phyloP scores from a whole-genome alignment of 164 flowering plant genomes.

The Piper longum region DNA sequence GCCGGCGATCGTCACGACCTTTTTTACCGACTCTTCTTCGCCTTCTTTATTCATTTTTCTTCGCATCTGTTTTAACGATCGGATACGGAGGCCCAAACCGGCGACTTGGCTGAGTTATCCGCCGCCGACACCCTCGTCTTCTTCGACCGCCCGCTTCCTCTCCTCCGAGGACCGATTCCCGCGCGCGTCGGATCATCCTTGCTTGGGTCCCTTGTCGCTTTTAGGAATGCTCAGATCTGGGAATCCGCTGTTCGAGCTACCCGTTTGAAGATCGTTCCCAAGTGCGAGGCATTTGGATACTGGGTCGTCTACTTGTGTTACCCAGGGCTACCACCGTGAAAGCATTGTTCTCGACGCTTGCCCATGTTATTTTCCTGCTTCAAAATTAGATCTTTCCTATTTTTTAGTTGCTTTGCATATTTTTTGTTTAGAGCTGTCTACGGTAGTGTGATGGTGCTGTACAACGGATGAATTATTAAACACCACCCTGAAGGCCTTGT shows the following conservation, averaged over 20 bases:
- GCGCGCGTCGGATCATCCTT: slow-evolving; percentile 16
- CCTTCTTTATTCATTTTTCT: too few species aligned
- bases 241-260: slow-evolving; percentile 8
- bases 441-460: too few species aligned
- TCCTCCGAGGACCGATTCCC: slow-evolving; percentile 13
- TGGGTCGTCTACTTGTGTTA: not conserved
- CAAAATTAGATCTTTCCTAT: not conserved
- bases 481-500: not conserved
- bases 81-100: slow-evolving; percentile 4
- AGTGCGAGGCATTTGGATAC: slow-evolving; percentile 15
- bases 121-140: slow-evolving; percentile 14
- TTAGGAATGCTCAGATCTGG: slow-evolving; percentile 16
- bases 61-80: too few species aligned
- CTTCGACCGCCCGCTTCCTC: slow-evolving; percentile 15
- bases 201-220: slow-evolving; percentile 17
- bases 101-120: slow-evolving; percentile 11
- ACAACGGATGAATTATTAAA: too few species aligned
- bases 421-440: not conserved
- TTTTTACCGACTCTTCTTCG: too few species aligned
- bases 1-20: too few species aligned
- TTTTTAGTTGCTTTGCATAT: not conserved
- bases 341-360: not conserved
- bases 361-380: not conserved
- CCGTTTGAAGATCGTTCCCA: slow-evolving; percentile 11
- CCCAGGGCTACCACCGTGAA: not conserved